phyloP scores from a whole-genome alignment of 805 yeast species.

The Saccharomycopsis schoenii region DNA sequence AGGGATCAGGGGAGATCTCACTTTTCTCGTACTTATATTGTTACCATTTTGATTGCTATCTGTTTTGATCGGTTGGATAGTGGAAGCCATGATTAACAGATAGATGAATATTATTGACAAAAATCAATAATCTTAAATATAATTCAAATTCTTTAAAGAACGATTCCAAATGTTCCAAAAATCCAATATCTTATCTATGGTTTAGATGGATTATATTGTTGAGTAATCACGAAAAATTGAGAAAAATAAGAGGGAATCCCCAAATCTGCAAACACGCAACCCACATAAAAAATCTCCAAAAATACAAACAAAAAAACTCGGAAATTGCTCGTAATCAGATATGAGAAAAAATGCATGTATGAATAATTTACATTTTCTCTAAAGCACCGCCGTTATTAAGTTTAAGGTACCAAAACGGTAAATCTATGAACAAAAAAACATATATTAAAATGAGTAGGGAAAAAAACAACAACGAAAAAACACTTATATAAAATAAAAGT shows the following conservation, averaged over 20 bases:
- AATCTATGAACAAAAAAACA: background rate
- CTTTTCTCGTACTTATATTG: background rate
- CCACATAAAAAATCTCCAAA: background rate
- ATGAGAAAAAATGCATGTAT: background rate
- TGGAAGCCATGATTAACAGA: background rate
- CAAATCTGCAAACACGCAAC: background rate
- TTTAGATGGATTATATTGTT: too few species aligned
- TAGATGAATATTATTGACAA: background rate
- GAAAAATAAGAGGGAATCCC: too few species aligned
- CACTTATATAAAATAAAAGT: background rate
- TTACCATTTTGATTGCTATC: background rate
- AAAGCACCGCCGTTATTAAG: background rate
- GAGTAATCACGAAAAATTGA: too few species aligned
- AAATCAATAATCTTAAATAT: background rate
- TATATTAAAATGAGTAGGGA: background rate
- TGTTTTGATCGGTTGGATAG: background rate
- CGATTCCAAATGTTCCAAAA: too few species aligned
- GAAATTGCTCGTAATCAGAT: background rate
- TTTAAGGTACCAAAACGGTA: background rate
- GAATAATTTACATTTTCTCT: background rate
- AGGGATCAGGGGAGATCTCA: background rate
- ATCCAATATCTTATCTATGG: background rate
- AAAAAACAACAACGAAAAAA: background rate
- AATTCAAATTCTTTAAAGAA: too few species aligned
- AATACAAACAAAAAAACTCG: background rate